These are phyloP conservation scores for Solanum dulcamara DNA, from an alignment of 257 asterid species.

Conservation along the genomic window DNA sequence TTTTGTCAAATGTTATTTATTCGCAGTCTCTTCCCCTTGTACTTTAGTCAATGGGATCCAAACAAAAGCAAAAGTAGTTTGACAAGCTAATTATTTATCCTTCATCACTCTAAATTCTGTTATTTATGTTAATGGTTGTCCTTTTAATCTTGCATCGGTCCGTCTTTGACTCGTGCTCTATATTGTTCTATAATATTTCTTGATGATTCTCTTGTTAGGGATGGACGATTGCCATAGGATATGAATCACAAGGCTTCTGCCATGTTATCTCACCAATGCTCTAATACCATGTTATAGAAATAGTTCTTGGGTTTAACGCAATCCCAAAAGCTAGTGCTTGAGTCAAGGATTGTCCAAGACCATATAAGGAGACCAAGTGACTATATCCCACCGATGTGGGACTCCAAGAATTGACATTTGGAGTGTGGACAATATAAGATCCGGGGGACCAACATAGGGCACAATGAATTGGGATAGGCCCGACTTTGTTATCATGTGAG, in stretches of 20 bases:
- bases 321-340: neutral
- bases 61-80: neutral
- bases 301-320: neutral
- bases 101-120: neutral
- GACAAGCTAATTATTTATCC: neutral
- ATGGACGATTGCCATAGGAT: neutral
- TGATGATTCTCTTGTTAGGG: neutral
- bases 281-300: neutral
- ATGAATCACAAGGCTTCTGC: neutral
- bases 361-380: neutral
- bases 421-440: neutral
- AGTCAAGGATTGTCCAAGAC: neutral
- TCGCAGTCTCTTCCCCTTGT: neutral
- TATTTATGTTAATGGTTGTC: neutral
- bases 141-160: neutral
- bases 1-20: neutral
- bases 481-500: neutral
- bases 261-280: neutral
- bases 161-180: neutral
- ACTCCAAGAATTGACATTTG: neutral
- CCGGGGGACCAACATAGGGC: neutral
- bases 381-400: neutral
- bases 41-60: neutral
- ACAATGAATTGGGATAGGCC: neutral
- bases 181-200: neutral